Evolutionary conservation across 2,329 filamentous ascomycete species (phyloP).

Genomic region (Botryosphaeria agaves): DNA sequence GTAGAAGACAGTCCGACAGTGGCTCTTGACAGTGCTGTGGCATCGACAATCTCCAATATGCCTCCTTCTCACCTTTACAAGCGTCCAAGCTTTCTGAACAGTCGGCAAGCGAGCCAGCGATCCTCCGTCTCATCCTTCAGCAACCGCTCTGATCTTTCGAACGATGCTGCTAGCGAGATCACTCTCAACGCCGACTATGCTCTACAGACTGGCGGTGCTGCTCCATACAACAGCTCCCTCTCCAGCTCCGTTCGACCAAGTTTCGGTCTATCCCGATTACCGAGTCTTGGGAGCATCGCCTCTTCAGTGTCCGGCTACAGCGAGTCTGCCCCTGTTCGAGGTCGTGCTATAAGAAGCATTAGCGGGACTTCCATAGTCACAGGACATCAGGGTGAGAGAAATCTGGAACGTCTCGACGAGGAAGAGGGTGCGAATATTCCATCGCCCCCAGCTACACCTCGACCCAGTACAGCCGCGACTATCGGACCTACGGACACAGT

Average conservation of each 20-base stretch:
- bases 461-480: constrained; percentile 25
- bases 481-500: constrained; percentile 69
- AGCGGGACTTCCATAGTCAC: constrained; percentile 18
- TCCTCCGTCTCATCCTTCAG: constrained; percentile 40
- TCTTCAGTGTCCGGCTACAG: constrained; percentile 48
- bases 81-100: constrained; percentile 37
- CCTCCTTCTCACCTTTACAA: too few relatives aligned
- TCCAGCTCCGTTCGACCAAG: constrained; percentile 24
- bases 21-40: not conserved
- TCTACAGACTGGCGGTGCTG: constrained; percentile 63
- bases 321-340: constrained; percentile 21
- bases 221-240: constrained; percentile 25
- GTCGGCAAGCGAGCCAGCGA: constrained; percentile 37
- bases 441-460: constrained; percentile 51
- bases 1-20: too few relatives aligned
- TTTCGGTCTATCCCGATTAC: constrained; percentile 50
- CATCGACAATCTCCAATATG: not conserved
- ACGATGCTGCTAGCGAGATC: constrained; percentile 53
- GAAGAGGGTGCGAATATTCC: constrained; percentile 32
- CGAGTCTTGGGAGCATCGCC: constrained; percentile 79
- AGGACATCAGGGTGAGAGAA: constrained; percentile 23
- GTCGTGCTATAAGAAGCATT: constrained; percentile 7
- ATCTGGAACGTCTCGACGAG: constrained; percentile 41
- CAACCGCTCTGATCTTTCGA: constrained; percentile 34
- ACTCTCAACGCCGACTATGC: constrained; percentile 67